Evolutionary conservation across 1,284 basidiomycete species (phyloP), one percentile per base, ranked within the genome.

Genomic region (Coniferiporia sulphurascens): DNA sequence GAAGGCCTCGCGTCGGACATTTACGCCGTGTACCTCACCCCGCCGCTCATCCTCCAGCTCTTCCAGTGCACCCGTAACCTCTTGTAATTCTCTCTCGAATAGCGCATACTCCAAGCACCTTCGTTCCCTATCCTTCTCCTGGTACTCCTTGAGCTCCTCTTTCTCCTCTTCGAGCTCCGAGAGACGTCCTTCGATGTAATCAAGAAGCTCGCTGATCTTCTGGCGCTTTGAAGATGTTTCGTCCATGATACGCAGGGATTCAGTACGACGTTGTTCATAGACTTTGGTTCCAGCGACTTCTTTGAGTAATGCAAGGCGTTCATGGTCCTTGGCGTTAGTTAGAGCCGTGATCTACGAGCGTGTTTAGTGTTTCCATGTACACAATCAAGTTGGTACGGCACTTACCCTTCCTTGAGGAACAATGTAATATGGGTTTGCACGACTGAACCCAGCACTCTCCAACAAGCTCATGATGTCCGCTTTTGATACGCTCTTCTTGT

Each of bases 221-320:
- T 82, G 77, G 13, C 94, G 86, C 70, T 98, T 98, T 1, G 90
- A 81, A 62, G 95, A 93, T 55, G 97, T 99, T 69, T 98, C 95
- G 46, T 93, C 84, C 91, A 99, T 97, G 71, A 99, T 96, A 58
- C 92, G 89, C 34, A 96, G 79, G 10, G 93, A 96, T 71, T 99
- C 96, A 0, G 90, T 68, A 12, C 97, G 84, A 54, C 96, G 87
- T 69, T 97, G 91, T 73, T 99, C 97, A 71, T 99, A 99, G 1
- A 99, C 95, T 67, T 97, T 93, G 0, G 97, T 99, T 1, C 97
- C 97, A 0, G 97, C 97, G 0, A 99, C 96, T 72, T 99, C 97
- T 70, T 99, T 99, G 53, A 99, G 80, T 15, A 99, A 80, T 0
- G 91, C 87, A 3, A 99, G 81, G 1, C 97, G 86, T 71, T 99